phyloP scores from a whole-genome alignment of 116 monocot genomes.

The Posidonia oceanica region DNA sequence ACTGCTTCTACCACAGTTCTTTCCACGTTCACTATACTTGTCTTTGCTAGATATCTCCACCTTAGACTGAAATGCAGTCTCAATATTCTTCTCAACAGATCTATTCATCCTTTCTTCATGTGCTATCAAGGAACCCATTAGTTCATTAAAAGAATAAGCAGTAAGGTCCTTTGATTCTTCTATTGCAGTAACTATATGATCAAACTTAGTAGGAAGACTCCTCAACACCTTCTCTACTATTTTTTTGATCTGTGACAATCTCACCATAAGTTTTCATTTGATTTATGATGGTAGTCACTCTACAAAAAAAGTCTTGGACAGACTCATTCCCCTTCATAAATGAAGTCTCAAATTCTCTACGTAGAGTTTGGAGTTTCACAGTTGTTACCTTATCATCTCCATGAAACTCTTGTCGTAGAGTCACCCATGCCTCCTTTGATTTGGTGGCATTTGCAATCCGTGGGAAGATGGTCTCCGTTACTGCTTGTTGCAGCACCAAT shows the following conservation, averaged over 20 bases:
- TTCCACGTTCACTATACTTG: background rate
- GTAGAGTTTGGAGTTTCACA: too few relatives aligned
- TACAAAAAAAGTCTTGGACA: constrained; percentile 1
- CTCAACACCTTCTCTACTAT: constrained; percentile 16
- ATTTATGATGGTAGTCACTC: constrained; percentile 8
- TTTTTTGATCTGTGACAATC: background rate
- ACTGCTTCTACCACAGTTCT: background rate
- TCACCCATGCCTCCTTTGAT: too few relatives aligned
- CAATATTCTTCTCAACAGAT: constrained; percentile 1
- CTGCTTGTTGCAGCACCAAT: too few relatives aligned
- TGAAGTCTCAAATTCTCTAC: too few relatives aligned
- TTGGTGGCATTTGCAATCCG: too few relatives aligned
- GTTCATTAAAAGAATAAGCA: constrained; percentile 9
- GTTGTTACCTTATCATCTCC: too few relatives aligned
- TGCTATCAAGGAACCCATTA: constrained; percentile 8
- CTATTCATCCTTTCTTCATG: constrained; percentile 11
- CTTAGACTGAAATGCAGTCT: constrained; percentile 7
- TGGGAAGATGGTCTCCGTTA: too few relatives aligned
- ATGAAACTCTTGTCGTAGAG: too few relatives aligned
- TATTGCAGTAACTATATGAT: too few relatives aligned
- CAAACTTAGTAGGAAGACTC: constrained; percentile 13
- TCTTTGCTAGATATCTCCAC: background rate
- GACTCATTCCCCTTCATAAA: constrained; percentile 3
- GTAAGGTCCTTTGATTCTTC: constrained; percentile 12
- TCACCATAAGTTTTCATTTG: constrained; percentile 8